Conservation (phyloP, 2,329 filamentous ascomycete genomes). For the Thermomyces lanuginosus region DNA sequence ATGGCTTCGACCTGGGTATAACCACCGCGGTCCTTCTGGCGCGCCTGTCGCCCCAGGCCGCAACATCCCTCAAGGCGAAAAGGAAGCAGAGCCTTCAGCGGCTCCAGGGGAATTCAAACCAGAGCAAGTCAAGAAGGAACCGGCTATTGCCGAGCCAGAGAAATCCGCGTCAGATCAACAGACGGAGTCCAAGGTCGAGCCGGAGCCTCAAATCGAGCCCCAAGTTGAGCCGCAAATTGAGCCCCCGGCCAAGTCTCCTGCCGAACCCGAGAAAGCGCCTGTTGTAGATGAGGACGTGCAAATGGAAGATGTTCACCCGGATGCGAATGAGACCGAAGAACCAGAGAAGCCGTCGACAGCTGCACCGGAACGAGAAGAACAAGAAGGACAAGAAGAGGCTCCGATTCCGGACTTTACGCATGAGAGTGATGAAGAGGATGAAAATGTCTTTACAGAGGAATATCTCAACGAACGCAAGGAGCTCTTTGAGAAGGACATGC, state of each 20-base stretch:
- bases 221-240: too few species aligned
- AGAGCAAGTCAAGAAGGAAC: conserved; percentile 11
- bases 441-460: conserved; percentile 31
- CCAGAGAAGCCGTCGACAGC: not conserved
- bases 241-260: too few species aligned
- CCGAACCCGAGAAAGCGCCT: conserved; percentile 1
- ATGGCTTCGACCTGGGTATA: conserved; percentile 24
- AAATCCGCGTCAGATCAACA: too few species aligned
- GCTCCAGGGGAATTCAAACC: conserved; percentile 19
- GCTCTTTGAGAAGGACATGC: conserved; percentile 30
- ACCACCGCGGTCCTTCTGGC: conserved; percentile 11
- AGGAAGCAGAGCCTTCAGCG: too few species aligned
- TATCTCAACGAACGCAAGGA: conserved; percentile 30
- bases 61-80: too few species aligned
- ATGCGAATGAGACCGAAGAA: conserved; percentile 4
- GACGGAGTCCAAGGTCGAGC: too few species aligned
- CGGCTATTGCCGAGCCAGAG: too few species aligned
- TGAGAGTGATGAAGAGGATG: conserved; percentile 30
- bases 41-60: conserved; percentile 7
- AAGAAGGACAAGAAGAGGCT: not conserved
- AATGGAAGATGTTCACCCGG: conserved; percentile 10
- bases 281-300: conserved; percentile 1
- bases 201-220: too few species aligned
- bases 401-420: conserved; percentile 19
- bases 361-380: too few species aligned